Conservation (phyloP, 2,329 filamentous ascomycete species). For the Colletotrichum karsti region DNA sequence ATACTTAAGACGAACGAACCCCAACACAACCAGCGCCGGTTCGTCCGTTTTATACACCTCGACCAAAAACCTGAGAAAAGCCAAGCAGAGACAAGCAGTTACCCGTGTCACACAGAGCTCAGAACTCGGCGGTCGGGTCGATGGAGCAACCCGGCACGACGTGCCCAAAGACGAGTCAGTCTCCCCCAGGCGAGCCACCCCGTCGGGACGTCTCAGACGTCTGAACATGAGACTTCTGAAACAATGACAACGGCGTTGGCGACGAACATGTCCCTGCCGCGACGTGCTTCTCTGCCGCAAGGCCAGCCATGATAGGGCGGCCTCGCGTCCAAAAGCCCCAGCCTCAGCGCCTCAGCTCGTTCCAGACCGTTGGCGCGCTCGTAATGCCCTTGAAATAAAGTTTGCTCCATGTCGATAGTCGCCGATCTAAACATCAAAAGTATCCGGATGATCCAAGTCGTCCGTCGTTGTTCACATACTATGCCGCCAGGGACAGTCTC, state of each 20-base stretch:
- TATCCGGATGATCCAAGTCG: neutral
- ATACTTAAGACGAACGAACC: neutral
- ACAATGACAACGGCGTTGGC: slow-evolving; percentile 5
- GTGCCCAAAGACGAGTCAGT: slow-evolving; percentile 10
- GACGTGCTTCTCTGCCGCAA: neutral
- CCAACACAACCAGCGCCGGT: neutral
- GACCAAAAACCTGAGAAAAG: neutral
- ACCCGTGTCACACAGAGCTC: too few relatives aligned
- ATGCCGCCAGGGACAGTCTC: too few relatives aligned
- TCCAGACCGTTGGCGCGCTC: neutral
- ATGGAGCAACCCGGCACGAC: too few relatives aligned
- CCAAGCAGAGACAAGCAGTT: neutral
- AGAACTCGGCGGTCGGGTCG: too few relatives aligned
- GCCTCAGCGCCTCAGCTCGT: neutral
- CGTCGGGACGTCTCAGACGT: slow-evolving; percentile 15
- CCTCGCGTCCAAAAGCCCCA: neutral
- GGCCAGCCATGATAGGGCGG: neutral
- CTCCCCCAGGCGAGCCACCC: neutral
- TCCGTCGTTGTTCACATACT: neutral
- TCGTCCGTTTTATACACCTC: slow-evolving; percentile 5
- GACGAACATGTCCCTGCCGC: neutral
- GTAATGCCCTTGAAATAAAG: neutral
- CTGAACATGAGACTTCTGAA: neutral
- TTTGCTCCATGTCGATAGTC: neutral
- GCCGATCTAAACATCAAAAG: neutral